Conservation (phyloP, 2,329 filamentous ascomycete genomes). For the Penicillium sp. region DNA sequence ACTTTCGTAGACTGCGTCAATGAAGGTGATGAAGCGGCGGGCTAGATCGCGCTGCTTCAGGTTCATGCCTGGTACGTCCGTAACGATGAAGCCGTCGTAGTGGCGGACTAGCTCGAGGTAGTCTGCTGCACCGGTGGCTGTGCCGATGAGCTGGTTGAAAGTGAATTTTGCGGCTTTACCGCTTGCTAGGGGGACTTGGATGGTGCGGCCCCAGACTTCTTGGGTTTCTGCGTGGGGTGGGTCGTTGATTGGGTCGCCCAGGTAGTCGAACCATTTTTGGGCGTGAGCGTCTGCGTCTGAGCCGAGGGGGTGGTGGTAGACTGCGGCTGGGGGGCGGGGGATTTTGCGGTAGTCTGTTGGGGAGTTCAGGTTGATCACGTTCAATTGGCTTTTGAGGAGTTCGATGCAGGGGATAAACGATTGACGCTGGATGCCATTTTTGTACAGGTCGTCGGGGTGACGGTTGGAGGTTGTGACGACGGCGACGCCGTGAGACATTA, state of each 20-base stretch:
- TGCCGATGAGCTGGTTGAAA: slow-evolving; percentile 86
- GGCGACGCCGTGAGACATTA: slow-evolving; percentile 97
- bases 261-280: slow-evolving; percentile 92
- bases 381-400: slow-evolving; percentile 77
- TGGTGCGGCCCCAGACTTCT: slow-evolving; percentile 88
- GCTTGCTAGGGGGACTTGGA: slow-evolving; percentile 81
- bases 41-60: slow-evolving; percentile 82
- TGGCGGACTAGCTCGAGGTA: slow-evolving; percentile 87
- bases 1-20: slow-evolving; percentile 90
- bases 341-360: slow-evolving; percentile 97
- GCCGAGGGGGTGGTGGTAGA: slow-evolving; percentile 89
- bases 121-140: slow-evolving; percentile 87
- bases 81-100: slow-evolving; percentile 91
- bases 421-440: slow-evolving; percentile 93
- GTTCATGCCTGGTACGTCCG: slow-evolving; percentile 89
- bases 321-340: slow-evolving; percentile 83
- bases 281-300: slow-evolving; percentile 74
- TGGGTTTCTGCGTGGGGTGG: slow-evolving; percentile 77
- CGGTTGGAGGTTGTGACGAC: slow-evolving; percentile 94
- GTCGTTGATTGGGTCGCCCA: slow-evolving; percentile 76
- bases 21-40: slow-evolving; percentile 92
- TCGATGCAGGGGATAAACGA: slow-evolving; percentile 95
- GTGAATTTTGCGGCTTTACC: slow-evolving; percentile 87
- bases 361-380: slow-evolving; percentile 92
- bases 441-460: slow-evolving; percentile 95